phyloP scores from a whole-genome alignment of 2,329 filamentous ascomycete species.

The Aspergillus latus region DNA sequence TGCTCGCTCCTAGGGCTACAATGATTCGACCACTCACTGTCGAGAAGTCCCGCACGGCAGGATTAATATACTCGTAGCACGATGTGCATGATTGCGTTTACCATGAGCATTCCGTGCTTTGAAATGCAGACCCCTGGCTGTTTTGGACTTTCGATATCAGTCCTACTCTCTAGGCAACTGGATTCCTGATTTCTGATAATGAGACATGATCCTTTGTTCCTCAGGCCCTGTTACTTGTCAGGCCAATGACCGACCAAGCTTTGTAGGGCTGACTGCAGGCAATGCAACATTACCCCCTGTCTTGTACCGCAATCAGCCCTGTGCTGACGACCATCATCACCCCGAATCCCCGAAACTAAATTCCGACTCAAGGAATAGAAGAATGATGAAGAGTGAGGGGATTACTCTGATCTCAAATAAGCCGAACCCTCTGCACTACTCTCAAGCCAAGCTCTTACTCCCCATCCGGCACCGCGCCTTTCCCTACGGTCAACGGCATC shows the following conservation, averaged over 20 bases:
- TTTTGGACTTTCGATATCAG: neutral
- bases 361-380: neutral
- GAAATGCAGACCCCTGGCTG: neutral
- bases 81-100: neutral
- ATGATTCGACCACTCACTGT: neutral
- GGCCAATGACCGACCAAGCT: neutral
- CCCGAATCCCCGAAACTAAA: neutral
- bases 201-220: neutral
- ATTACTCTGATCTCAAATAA: neutral
- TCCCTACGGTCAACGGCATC: too few species aligned
- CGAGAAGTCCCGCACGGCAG: neutral
- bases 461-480: too few species aligned
- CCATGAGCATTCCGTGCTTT: neutral
- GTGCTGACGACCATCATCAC: neutral
- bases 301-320: neutral
- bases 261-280: neutral
- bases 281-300: neutral
- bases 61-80: too few species aligned
- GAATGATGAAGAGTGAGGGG: neutral
- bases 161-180: slow-evolving; percentile 6
- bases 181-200: neutral
- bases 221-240: neutral
- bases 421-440: neutral
- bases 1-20: neutral
- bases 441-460: too few species aligned